These are phyloP conservation scores for Buddleja alternifolia DNA, from an alignment of 257 asterid genomes.

Conservation along the genomic window DNA sequence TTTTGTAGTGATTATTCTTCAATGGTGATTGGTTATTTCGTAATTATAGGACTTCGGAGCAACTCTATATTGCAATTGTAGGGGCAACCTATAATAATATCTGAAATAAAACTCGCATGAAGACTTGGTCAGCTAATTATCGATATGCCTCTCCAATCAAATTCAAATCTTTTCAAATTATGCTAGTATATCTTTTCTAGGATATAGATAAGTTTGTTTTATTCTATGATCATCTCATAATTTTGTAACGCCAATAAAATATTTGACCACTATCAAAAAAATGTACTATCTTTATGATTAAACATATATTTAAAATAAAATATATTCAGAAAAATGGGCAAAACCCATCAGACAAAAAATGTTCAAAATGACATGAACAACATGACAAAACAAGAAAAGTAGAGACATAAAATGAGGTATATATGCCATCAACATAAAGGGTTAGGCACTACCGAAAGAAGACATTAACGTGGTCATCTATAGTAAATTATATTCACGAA, in stretches of 20 bases:
- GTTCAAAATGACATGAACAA: slow-evolving; percentile 24
- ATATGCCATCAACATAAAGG: slow-evolving; percentile 29
- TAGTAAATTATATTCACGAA: no score
- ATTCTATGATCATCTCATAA: neutral
- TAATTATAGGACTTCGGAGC: slow-evolving; percentile 5
- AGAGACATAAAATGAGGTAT: slow-evolving; percentile 36
- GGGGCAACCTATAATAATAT: neutral
- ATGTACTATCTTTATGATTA: slow-evolving; percentile 12
- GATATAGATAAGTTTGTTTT: neutral
- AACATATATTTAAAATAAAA: slow-evolving; percentile 2
- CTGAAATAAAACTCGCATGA: neutral
- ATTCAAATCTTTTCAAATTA: slow-evolving; percentile 11
- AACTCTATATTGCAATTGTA: neutral
- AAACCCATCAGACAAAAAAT: slow-evolving; percentile 28
- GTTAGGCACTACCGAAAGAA: no score
- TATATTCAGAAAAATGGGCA: slow-evolving; percentile 29
- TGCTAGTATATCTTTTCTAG: neutral
- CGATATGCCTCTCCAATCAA: slow-evolving; percentile 28
- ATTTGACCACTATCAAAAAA: slow-evolving; percentile 24
- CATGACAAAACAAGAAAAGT: slow-evolving; percentile 30
- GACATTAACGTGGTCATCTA: no score
- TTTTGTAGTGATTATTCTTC: no score
- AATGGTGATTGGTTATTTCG: neutral
- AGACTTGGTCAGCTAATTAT: no score
- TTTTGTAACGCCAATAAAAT: neutral